Evolutionary conservation across 495 filamentous ascomycete species (phyloP).

Genomic region (Neurospora hispaniola): DNA sequence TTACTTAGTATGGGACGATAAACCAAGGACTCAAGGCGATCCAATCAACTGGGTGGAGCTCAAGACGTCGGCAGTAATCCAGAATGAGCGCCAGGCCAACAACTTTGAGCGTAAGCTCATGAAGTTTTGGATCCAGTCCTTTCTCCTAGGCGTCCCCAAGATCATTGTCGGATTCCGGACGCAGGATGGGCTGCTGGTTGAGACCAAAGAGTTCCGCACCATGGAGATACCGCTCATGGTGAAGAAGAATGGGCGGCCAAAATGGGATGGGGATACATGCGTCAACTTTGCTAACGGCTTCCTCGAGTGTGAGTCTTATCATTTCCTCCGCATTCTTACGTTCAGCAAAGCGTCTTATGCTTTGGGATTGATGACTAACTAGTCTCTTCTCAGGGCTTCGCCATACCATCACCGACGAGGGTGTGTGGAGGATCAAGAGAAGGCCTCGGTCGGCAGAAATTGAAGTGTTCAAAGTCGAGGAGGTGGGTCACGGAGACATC

Average conservation of each 20-base stretch:
- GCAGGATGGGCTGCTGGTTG: conserved; percentile 56
- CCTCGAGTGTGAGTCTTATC: conserved; percentile 48
- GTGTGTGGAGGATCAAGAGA: conserved; percentile 74
- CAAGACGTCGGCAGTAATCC: conserved; percentile 73
- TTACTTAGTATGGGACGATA: conserved; percentile 65
- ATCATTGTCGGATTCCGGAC: conserved; percentile 85
- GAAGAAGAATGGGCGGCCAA: conserved; percentile 46
- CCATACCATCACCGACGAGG: conserved; percentile 52
- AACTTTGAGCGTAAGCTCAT: conserved; percentile 83
- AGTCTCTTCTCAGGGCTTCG: conserved; percentile 44
- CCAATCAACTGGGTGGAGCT: conserved; percentile 89
- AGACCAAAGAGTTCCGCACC: conserved; percentile 69
- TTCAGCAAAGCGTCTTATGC: not conserved
- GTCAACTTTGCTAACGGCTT: conserved; percentile 78
- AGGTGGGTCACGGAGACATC: conserved; percentile 63
- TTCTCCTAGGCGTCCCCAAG: conserved; percentile 81
- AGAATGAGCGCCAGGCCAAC: conserved; percentile 49
- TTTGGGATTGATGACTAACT: not conserved
- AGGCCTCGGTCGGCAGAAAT: conserved; percentile 44
- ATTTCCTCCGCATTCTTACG: not conserved
- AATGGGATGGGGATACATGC: conserved; percentile 84
- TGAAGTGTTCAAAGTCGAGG: conserved; percentile 62
- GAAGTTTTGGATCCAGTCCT: conserved; percentile 95
- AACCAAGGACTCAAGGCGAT: conserved; percentile 50
- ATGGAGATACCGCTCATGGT: conserved; percentile 63